Conservation (phyloP, 257 asterid genomes). For the Ballota nigra region DNA sequence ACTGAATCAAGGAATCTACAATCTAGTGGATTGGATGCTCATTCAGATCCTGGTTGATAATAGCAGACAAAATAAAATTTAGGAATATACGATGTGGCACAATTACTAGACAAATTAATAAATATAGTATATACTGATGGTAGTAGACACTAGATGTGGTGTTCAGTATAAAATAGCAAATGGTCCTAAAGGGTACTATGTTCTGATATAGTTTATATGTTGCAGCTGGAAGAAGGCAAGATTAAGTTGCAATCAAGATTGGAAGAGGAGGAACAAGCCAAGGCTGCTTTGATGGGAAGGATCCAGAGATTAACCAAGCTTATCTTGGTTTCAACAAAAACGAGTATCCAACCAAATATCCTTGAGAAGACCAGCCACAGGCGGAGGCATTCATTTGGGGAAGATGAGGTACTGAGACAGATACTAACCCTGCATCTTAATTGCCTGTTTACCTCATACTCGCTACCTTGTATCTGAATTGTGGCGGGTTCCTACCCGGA, state of each 20-base stretch:
- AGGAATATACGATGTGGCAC: not conserved
- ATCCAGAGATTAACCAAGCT: slow-evolving; percentile 83
- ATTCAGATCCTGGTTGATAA: not conserved
- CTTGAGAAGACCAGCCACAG: slow-evolving; percentile 49
- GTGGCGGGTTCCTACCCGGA: not conserved
- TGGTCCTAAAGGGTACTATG: slow-evolving; percentile 7
- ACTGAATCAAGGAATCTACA: not conserved
- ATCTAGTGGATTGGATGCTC: not conserved
- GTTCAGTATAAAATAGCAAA: slow-evolving; percentile 1
- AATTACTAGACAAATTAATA: not conserved
- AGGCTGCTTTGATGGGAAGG: slow-evolving; percentile 91
- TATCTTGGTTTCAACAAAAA: slow-evolving; percentile 81
- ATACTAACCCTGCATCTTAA: not conserved
- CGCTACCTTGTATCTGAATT: not conserved
- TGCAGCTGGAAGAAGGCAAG: slow-evolving; percentile 87
- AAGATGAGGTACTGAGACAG: slow-evolving; percentile 64
- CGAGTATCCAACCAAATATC: slow-evolving; percentile 44
- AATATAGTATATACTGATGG: not conserved
- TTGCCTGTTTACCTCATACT: slow-evolving; percentile 1
- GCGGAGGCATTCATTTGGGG: slow-evolving; percentile 86
- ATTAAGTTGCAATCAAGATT: slow-evolving; percentile 76
- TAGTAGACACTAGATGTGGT: not conserved
- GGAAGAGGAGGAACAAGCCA: slow-evolving; percentile 92
- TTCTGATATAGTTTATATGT: slow-evolving; percentile 20
- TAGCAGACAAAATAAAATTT: not conserved